Evolutionary conservation across 495 filamentous ascomycete species (phyloP), one percentile per base, ranked within the genome.

Genomic region (Chaetomium cochliodes): DNA sequence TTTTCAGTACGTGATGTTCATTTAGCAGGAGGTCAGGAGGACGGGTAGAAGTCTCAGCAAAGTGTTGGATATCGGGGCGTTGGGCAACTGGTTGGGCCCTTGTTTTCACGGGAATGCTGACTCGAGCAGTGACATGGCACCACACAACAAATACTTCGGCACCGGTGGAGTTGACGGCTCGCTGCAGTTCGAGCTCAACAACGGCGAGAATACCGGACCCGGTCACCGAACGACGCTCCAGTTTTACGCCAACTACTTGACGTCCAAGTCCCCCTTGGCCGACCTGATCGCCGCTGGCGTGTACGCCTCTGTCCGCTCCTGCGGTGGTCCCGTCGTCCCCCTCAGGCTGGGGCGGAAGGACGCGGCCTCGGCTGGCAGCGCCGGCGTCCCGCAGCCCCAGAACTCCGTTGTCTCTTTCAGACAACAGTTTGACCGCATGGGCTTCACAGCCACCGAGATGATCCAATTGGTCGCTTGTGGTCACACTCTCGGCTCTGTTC

Each of bases 401-500:
- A 86, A 87, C 62, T 77, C 77, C 16, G 69, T 79, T 7, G 70
- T 70, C 25, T 81, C 77, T 3, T 87, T 87, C 57, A 69, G 77
- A 55, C 75, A 79, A 49, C 83, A 86, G 67, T 87, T 87, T 66
- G 46, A 72, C 25, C 79, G 84, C 60, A 85, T 86, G 77, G 86
- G 86, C 15, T 87, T 86, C 71, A 79, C 71, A 53, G 67, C 58
- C 11, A 74, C 77, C 2, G 82, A 87, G 65, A 86, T 86, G 82
- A 86, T 88, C 53, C 80, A 82, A 64, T 75, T 86, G 55, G 81
- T 80, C 13, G 86, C 85, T 20, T 88, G 86, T 63, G 86, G 86
- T 2, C 86, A 88, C 69, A 82, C 83, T 3, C 74, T 88, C 39
- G 86, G 86, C 25, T 83, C 84, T 22, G 85, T 88, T 8, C 86